Conservation (phyloP, 768 basidiomycete species). For the Tremella fuciformis region DNA sequence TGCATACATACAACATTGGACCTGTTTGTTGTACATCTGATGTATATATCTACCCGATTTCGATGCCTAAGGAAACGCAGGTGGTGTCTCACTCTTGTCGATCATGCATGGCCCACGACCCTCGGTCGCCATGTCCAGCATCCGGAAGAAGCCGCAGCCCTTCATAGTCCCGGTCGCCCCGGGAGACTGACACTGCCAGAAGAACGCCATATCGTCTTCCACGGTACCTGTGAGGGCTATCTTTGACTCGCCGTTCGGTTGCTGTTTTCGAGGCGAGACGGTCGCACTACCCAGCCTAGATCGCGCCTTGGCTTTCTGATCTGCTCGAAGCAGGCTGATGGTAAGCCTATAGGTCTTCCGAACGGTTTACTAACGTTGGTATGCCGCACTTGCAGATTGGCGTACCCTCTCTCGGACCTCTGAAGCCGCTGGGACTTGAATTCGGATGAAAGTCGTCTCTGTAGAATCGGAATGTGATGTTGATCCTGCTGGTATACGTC, state of each 20-base stretch:
- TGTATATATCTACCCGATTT: not conserved
- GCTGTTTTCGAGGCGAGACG: not conserved
- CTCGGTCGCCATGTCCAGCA: constrained; percentile 46
- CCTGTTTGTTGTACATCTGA: not conserved
- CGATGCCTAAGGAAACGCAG: not conserved
- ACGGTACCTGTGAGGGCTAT: constrained; percentile 4
- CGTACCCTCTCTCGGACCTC: constrained; percentile 41
- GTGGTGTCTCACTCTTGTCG: constrained; percentile 13
- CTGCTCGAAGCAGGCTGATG: constrained; percentile 46
- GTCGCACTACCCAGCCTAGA: constrained; percentile 8
- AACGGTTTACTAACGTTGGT: constrained; percentile 39
- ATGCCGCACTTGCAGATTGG: constrained; percentile 49
- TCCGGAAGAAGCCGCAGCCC: constrained; percentile 51
- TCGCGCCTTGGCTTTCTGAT: constrained; percentile 50
- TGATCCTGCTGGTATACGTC: constrained; percentile 45
- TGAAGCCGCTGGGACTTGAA: constrained; percentile 15
- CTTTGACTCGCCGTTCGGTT: not conserved
- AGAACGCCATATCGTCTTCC: constrained; percentile 43
- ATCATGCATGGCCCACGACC: constrained; percentile 46
- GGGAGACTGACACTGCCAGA: constrained; percentile 51
- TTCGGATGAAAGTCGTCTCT: constrained; percentile 47
- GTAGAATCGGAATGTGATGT: constrained; percentile 50
- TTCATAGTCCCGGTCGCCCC: constrained; percentile 45
- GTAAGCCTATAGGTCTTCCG: not conserved
- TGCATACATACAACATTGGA: constrained; percentile 1